Evolutionary conservation across 352 stramenopile genomes (phyloP), one percentile per base, ranked within the genome.

Genomic region (Phytopythium cucurbitacearum): DNA sequence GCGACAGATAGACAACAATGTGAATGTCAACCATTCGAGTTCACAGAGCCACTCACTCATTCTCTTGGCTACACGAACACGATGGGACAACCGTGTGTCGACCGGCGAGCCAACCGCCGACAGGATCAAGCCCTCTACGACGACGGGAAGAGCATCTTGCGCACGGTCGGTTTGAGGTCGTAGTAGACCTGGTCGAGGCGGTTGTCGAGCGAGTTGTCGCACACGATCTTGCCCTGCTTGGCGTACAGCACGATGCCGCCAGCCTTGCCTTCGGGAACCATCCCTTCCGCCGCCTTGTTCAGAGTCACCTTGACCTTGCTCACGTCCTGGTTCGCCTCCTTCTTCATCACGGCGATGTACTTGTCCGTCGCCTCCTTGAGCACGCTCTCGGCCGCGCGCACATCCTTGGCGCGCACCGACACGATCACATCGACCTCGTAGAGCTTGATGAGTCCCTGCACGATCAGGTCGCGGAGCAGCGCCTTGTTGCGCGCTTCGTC

Each of bases 401-500:
- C 79, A 74, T 99, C 97, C 66, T 95, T 85, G 35, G 76, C 60
- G 62, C 96, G 90, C 60, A 94, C 96, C 40, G 91, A 87, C 13
- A 99, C 69, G 15, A 90, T 80, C 37, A 99, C 89, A 12, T 98
- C 89, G 28, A 89, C 75, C 73, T 99, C 97, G 62, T 97, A 96
- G 53, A 99, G 96, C 78, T 99, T 99, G 73, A 99, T 98, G 37
- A 99, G 80, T 15, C 95, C 94, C 75, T 99, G 97, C 36, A 99
- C 92, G 64, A 99, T 98, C 9, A 99, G 74, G 52, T 98, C 95
- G 58, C 97, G 90, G 50, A 99, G 75, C 48, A 99, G 73, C 53
- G 73, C 73, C 57, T 94, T 89, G 78, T 99, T 99, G 74, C 98
- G 97, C 38, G 60, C 71, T 53, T 89, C 67, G 39, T 86, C 67